A percentile compares a stretch with the other conserved stretches of the same genome.
These are phyloP conservation scores for Cercophora newfieldiana DNA, from an alignment of 495 filamentous ascomycete genomes.

Conservation along the genomic window DNA sequence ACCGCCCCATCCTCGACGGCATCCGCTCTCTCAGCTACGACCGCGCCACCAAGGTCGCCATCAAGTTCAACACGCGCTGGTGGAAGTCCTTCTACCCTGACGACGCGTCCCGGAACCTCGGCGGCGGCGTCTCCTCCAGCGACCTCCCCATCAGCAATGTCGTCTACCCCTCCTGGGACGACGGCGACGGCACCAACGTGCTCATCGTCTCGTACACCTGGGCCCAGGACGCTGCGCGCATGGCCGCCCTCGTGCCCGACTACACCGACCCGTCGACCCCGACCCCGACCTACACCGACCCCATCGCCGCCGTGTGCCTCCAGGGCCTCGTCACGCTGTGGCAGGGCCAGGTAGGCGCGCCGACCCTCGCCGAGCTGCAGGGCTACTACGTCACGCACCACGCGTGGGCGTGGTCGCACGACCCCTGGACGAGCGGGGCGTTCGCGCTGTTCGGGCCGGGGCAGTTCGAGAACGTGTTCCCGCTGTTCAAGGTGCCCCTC, in stretches of 20 bases:
- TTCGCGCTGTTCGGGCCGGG: constrained; percentile 49
- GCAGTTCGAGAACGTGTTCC: constrained; percentile 42
- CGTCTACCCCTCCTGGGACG: constrained; percentile 49
- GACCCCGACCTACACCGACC: no score
- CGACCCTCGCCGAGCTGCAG: no score
- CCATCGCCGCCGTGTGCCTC: no score
- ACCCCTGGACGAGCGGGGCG: constrained; percentile 42
- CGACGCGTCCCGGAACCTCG: background rate
- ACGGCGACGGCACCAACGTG: constrained; percentile 33
- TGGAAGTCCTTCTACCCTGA: constrained; percentile 20
- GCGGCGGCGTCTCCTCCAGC: constrained; percentile 38
- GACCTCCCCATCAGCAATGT: constrained; percentile 41
- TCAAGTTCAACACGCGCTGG: constrained; percentile 36
- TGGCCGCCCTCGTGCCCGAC: constrained; percentile 41
- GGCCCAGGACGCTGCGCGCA: constrained; percentile 42
- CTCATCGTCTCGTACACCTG: constrained; percentile 48
- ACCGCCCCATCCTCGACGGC: constrained; percentile 10
- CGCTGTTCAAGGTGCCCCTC: constrained; percentile 26
- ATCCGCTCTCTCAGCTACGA: constrained; percentile 36
- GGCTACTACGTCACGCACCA: no score
- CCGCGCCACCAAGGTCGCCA: constrained; percentile 34
- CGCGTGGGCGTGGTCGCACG: constrained; percentile 39
- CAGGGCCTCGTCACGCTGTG: no score
- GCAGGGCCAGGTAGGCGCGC: no score
- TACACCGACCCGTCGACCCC: no score